Evolutionary conservation across 1,139 yeast genomes (phyloP).

Genomic region (Yamadazyma atmosphaerica): DNA sequence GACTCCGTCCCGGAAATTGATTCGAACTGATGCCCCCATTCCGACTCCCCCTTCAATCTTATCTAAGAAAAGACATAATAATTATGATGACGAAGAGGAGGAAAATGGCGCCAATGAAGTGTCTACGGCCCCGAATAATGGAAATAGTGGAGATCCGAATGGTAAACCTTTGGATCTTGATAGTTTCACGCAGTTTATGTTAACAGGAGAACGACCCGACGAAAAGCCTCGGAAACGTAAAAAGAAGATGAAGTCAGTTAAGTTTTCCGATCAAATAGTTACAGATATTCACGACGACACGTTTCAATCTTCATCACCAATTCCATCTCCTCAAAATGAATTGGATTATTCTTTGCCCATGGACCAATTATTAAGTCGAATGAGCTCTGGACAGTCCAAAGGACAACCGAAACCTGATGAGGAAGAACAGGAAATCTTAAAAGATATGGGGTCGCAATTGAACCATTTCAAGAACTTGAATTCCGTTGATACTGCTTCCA

Average conservation of each 20-base stretch:
- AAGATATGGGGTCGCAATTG: slow-evolving; percentile 67
- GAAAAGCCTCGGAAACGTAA: slow-evolving; percentile 33
- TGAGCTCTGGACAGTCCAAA: slow-evolving; percentile 23
- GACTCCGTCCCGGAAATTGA: slow-evolving; percentile 51
- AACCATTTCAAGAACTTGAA: slow-evolving; percentile 63
- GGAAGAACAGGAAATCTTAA: slow-evolving; percentile 59
- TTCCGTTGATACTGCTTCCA: slow-evolving; percentile 64
- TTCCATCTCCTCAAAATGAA: slow-evolving; percentile 25
- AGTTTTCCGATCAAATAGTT: slow-evolving; percentile 66
- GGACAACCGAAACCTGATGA: slow-evolving; percentile 30
- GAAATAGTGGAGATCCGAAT: not conserved
- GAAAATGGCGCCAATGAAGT: slow-evolving; percentile 4
- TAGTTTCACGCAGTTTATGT: slow-evolving; percentile 68
- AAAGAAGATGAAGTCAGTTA: slow-evolving; percentile 58
- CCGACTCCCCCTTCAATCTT: slow-evolving; percentile 72
- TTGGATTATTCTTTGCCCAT: slow-evolving; percentile 68
- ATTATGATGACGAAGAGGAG: slow-evolving; percentile 38
- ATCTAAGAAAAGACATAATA: slow-evolving; percentile 51
- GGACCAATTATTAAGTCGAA: slow-evolving; percentile 61
- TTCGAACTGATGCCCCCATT: slow-evolving; percentile 53
- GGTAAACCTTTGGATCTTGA: slow-evolving; percentile 56
- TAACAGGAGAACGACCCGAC: slow-evolving; percentile 69
- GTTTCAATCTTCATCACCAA: slow-evolving; percentile 15
- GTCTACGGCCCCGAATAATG: not conserved
- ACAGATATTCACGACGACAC: slow-evolving; percentile 37